Percentiles rank a stretch among this genome's conserved stretches.
phyloP scores from a whole-genome alignment of 2,329 filamentous ascomycete genomes.

The Paracoccidioides brasiliensis region DNA sequence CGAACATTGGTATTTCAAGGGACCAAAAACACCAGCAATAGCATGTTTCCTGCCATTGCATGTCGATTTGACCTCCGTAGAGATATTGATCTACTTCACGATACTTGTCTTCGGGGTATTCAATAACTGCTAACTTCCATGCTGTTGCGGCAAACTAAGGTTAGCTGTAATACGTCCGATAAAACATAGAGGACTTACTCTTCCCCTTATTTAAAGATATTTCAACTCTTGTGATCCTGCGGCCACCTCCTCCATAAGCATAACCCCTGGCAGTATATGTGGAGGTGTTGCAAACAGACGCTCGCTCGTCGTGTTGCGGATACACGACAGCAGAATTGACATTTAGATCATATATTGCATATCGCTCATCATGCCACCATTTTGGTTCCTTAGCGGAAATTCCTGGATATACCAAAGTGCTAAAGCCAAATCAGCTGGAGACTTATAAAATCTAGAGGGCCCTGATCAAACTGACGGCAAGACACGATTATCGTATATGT shows the following conservation, averaged over 20 bases:
- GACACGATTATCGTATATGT: conserved; percentile 86
- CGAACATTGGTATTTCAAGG: conserved; percentile 49
- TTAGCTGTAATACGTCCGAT: neutral
- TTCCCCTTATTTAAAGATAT: conserved; percentile 71
- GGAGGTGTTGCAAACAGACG: conserved; percentile 38
- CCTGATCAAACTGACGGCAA: conserved; percentile 43
- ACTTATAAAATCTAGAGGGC: neutral
- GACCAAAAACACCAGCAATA: conserved; percentile 96
- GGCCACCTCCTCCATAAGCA: conserved; percentile 79
- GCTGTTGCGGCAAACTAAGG: conserved; percentile 19
- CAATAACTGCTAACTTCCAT: conserved; percentile 64
- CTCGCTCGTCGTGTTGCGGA: conserved; percentile 61
- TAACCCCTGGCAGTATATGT: conserved; percentile 63
- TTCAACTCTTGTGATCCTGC: conserved; percentile 68
- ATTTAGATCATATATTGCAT: conserved; percentile 85
- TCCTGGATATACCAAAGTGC: conserved; percentile 70
- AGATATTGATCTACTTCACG: conserved; percentile 50
- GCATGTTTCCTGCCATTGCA: conserved; percentile 65
- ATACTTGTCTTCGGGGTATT: conserved; percentile 78
- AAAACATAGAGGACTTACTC: conserved; percentile 22
- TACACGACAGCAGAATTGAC: conserved; percentile 72
- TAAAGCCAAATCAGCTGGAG: conserved; percentile 13
- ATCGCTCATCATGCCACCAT: conserved; percentile 79
- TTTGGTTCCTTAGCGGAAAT: conserved; percentile 58
- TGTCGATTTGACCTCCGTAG: conserved; percentile 64